A percentile compares a stretch with the other conserved stretches of the same genome.
Conservation (phyloP, 345 rosid genomes). For the Hibiscus syriacus region DNA sequence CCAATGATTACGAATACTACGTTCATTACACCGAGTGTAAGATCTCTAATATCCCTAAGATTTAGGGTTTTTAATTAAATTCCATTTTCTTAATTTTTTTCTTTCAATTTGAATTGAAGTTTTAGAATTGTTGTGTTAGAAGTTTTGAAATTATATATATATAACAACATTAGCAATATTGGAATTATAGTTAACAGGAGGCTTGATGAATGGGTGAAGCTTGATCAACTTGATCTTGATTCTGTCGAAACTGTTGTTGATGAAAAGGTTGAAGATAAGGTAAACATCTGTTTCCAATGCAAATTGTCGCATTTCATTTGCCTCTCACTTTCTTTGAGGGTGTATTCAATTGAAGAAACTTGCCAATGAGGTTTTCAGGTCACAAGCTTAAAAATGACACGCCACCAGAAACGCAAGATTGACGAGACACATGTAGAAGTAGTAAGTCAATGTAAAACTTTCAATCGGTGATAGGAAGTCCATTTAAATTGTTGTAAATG, state of each 20-base stretch:
- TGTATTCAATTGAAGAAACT: conserved; percentile 10
- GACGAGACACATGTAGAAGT: conserved; percentile 98
- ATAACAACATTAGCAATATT: background rate
- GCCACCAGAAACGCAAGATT: conserved; percentile 95
- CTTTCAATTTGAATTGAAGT: background rate
- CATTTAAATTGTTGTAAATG: background rate
- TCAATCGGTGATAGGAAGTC: background rate
- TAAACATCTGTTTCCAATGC: conserved; percentile 6
- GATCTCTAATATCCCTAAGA: conserved; percentile 18
- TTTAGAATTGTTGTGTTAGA: background rate
- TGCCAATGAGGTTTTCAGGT: conserved; percentile 37
- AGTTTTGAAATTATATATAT: background rate
- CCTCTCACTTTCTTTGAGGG: background rate
- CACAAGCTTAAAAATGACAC: conserved; percentile 93
- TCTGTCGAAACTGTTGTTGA: conserved; percentile 90
- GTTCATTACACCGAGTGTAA: conserved; percentile 97
- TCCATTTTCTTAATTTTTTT: background rate
- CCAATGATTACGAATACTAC: conserved; percentile 84
- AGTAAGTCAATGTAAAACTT: background rate
- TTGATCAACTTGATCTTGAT: conserved; percentile 84
- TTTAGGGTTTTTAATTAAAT: conserved; percentile 9
- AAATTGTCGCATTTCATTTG: background rate
- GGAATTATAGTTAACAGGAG: conserved; percentile 72
- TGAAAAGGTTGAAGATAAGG: conserved; percentile 99
- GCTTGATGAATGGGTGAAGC: conserved; percentile 96